Conservation (phyloP, 2,329 filamentous ascomycete genomes). For the Aspergillus puulaauensis region DNA sequence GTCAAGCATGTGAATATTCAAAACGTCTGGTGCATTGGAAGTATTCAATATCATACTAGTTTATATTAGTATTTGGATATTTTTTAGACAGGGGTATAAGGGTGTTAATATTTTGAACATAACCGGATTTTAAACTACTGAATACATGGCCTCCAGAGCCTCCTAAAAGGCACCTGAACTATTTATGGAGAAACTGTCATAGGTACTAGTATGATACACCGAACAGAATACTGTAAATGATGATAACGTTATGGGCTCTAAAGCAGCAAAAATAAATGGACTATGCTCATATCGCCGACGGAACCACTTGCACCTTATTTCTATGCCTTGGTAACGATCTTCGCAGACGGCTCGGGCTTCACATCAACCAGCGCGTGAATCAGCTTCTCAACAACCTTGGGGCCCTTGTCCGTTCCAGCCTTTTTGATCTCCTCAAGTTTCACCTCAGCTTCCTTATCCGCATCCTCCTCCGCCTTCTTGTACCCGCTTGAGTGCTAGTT, state of each 20-base stretch:
- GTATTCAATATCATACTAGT: background rate
- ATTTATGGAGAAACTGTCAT: background rate
- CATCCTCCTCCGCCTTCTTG: constrained; percentile 75
- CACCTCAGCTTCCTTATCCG: constrained; percentile 74
- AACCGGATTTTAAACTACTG: background rate
- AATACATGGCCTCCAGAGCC: background rate
- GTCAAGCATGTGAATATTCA: background rate
- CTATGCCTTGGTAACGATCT: constrained; percentile 39
- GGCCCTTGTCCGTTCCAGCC: constrained; percentile 75
- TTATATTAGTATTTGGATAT: too few relatives aligned
- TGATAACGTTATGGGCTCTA: constrained; percentile 16
- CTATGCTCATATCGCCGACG: constrained; percentile 7
- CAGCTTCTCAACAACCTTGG: constrained; percentile 77
- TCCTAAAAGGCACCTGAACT: background rate
- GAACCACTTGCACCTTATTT: constrained; percentile 11
- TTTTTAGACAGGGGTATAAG: background rate
- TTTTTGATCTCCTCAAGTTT: constrained; percentile 80
- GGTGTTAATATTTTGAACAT: background rate
- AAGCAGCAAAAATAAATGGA: constrained; percentile 16
- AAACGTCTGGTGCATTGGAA: background rate
- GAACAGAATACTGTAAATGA: constrained; percentile 11
- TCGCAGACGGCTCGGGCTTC: constrained; percentile 66
- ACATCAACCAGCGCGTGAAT: constrained; percentile 83
- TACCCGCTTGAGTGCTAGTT: constrained; percentile 86
- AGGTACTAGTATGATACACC: constrained; percentile 3